Evolutionary conservation across 768 basidiomycete genomes (phyloP).

Genomic region (Tephrocybe sp.): DNA sequence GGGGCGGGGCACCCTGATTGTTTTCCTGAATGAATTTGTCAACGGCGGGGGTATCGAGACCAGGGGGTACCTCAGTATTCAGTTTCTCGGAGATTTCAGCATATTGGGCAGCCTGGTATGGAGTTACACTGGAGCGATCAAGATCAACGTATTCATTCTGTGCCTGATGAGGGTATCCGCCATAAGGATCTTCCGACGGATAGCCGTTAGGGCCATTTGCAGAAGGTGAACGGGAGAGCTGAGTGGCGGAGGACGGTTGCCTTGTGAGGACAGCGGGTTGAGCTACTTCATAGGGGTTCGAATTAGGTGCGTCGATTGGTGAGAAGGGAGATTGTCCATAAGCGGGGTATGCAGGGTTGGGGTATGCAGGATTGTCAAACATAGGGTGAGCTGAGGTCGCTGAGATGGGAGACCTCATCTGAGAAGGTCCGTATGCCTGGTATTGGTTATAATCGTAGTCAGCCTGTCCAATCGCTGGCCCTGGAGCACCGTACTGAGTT

Average conservation of each 20-base stretch:
- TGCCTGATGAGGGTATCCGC: constrained; percentile 25
- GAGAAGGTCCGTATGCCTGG: constrained; percentile 35
- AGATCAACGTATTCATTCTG: constrained; percentile 61
- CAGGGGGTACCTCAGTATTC: constrained; percentile 38
- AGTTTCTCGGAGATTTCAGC: constrained; percentile 64
- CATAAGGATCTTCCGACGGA: constrained; percentile 13
- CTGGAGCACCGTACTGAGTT: constrained; percentile 30
- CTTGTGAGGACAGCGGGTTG: constrained; percentile 19
- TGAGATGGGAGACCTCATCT: constrained; percentile 25
- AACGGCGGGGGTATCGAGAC: constrained; percentile 31
- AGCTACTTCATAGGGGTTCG: constrained; percentile 17
- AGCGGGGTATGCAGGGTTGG: constrained; percentile 34
- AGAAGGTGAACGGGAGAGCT: constrained; percentile 12
- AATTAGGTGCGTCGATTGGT: constrained; percentile 31
- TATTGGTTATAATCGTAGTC: constrained; percentile 24
- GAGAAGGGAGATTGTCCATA: constrained; percentile 38
- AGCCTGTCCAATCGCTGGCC: constrained; percentile 15
- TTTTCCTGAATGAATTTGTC: too few relatives aligned
- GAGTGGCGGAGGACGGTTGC: constrained; percentile 20
- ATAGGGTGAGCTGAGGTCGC: constrained; percentile 24
- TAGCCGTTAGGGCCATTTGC: constrained; percentile 6
- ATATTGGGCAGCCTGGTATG: constrained; percentile 76
- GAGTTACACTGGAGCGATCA: constrained; percentile 66
- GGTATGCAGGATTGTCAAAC: constrained; percentile 17
- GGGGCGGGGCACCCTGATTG: constrained; percentile 3